Evolutionary conservation across 768 basidiomycete species (phyloP).

Genomic region (Dacryopinax spathularia): DNA sequence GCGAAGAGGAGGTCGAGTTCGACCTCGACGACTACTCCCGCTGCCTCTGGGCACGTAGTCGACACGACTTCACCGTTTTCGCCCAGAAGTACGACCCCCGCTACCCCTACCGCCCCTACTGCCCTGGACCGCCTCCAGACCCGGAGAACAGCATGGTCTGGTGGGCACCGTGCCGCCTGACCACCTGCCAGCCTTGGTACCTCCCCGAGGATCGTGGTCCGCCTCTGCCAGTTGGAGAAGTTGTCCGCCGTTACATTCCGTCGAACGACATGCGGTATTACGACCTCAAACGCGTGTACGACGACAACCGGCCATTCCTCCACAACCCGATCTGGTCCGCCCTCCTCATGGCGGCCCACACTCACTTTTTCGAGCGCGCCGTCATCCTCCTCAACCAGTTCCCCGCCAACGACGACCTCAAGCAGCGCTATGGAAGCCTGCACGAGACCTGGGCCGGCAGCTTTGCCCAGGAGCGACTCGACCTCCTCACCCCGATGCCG

Average conservation of each 20-base stretch:
- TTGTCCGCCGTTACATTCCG: neutral
- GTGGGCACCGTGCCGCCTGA: neutral
- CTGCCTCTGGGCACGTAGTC: neutral
- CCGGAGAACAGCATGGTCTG: neutral
- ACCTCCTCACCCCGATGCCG: neutral
- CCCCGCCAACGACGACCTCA: neutral
- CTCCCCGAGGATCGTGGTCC: neutral
- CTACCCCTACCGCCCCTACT: neutral
- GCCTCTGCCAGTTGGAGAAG: neutral
- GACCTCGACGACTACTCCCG: neutral
- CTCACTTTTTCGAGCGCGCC: neutral
- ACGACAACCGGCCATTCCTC: neutral
- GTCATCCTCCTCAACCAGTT: neutral
- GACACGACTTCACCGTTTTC: neutral
- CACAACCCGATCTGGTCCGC: neutral
- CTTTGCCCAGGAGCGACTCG: neutral
- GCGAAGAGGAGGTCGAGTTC: neutral
- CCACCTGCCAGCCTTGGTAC: neutral
- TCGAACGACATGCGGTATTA: neutral
- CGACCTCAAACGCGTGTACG: neutral
- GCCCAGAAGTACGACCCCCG: neutral
- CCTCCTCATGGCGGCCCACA: neutral
- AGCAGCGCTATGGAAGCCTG: neutral
- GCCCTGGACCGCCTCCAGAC: neutral
- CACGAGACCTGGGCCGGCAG: neutral